Percentiles rank a stretch among this genome's conserved stretches.
phyloP scores from a whole-genome alignment of 192 early-diverging fungal species.

The Coemansia sp. region DNA sequence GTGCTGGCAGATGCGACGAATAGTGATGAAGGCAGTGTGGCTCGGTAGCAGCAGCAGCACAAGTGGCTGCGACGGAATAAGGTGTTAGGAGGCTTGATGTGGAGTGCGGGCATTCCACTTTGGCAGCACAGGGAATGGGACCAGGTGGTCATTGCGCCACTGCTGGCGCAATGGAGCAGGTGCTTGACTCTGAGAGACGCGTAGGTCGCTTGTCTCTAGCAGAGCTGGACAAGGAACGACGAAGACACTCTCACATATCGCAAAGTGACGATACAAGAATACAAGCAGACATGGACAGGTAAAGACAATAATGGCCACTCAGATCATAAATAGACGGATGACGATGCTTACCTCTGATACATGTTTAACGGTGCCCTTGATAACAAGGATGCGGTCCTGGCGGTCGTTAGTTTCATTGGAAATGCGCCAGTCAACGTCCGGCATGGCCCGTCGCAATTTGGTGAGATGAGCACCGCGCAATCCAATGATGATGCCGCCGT shows the following conservation, averaged over 20 bases:
- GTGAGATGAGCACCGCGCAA: conserved; percentile 53
- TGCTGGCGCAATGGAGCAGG: not conserved
- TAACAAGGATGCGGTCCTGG: conserved; percentile 54
- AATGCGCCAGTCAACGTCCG: conserved; percentile 54
- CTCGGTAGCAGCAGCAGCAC: conserved; percentile 12
- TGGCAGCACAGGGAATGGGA: not conserved
- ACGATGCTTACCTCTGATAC: conserved; percentile 49
- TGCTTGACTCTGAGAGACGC: not conserved
- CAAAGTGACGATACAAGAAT: not conserved
- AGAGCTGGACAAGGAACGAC: conserved; percentile 3
- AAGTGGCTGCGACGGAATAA: not conserved
- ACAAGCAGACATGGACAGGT: not conserved
- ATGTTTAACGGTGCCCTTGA: conserved; percentile 41
- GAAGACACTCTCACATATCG: not conserved
- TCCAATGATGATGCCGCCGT: conserved; percentile 59
- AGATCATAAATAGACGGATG: not conserved
- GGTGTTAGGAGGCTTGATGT: not conserved
- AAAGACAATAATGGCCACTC: not conserved
- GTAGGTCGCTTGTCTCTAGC: not conserved
- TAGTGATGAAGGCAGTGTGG: not conserved
- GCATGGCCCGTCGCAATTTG: conserved; percentile 47
- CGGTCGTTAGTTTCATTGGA: conserved; percentile 57
- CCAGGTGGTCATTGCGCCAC: not conserved
- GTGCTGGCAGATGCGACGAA: conserved; percentile 8
- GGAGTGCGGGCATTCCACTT: not conserved